Conservation (phyloP, 768 basidiomycete species). For the Leccinum obscurum region DNA sequence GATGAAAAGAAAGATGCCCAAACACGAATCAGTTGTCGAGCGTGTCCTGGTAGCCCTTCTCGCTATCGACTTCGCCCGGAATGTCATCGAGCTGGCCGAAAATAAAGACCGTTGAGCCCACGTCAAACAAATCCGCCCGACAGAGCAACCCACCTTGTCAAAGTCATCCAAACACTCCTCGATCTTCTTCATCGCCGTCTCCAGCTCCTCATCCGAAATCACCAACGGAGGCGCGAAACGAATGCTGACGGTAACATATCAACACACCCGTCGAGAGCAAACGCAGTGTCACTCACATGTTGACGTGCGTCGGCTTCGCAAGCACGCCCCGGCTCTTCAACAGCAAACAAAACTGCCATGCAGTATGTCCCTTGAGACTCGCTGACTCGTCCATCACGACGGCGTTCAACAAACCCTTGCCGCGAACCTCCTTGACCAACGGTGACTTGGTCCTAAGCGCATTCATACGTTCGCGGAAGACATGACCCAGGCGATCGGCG, state of each 20-base stretch:
- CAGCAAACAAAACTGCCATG: slow-evolving; percentile 94
- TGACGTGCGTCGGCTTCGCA: slow-evolving; percentile 95
- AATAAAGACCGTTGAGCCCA: neutral
- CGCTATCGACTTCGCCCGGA: slow-evolving; percentile 62
- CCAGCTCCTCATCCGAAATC: slow-evolving; percentile 84
- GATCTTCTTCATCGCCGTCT: slow-evolving; percentile 73
- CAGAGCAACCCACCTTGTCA: slow-evolving; percentile 56
- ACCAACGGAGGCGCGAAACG: slow-evolving; percentile 96
- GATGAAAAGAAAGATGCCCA: neutral
- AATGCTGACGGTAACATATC: slow-evolving; percentile 51
- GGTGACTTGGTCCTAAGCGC: slow-evolving; percentile 57
- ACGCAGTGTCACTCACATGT: slow-evolving; percentile 63
- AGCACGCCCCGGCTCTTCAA: slow-evolving; percentile 89
- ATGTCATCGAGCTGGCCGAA: slow-evolving; percentile 51
- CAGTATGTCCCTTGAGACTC: slow-evolving; percentile 76
- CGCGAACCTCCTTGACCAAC: slow-evolving; percentile 77
- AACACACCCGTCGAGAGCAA: neutral
- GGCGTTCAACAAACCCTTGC: slow-evolving; percentile 88
- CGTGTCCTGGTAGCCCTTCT: slow-evolving; percentile 53
- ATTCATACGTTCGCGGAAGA: slow-evolving; percentile 68
- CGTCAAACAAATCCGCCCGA: neutral
- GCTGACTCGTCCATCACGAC: slow-evolving; percentile 87
- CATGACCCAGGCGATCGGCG: slow-evolving; percentile 73
- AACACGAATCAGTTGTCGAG: slow-evolving; percentile 23
- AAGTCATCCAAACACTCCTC: slow-evolving; percentile 76